phyloP scores from a whole-genome alignment of 306 rosid genomes.

The Castanospermum australe region DNA sequence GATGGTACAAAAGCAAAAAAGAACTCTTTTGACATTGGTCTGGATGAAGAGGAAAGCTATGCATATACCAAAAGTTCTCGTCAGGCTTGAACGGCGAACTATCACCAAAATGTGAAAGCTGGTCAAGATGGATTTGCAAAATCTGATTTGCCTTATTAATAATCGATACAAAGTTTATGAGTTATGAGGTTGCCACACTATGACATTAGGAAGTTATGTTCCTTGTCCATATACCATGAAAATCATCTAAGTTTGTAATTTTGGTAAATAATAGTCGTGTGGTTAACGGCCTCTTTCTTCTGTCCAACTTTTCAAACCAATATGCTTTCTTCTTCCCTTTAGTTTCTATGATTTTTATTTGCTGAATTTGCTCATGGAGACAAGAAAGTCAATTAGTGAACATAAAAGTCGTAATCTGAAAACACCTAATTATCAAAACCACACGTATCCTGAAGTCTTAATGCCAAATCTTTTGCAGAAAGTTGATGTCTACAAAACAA shows the following conservation, averaged over 20 bases:
- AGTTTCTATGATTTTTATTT: not conserved
- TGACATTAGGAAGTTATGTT: constrained; percentile 5
- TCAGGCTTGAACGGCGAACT: not conserved
- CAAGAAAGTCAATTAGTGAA: constrained; percentile 8
- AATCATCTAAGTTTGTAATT: constrained; percentile 11
- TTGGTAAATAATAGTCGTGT: not conserved
- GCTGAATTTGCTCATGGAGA: not conserved
- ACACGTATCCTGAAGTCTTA: constrained; percentile 24
- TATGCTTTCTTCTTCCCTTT: not conserved
- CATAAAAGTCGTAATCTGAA: constrained; percentile 3
- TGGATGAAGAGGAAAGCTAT: constrained; percentile 18
- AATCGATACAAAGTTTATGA: constrained; percentile 10
- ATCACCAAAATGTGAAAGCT: constrained; percentile 38
- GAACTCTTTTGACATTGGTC: constrained; percentile 5
- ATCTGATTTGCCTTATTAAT: constrained; percentile 29
- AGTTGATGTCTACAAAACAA: constrained; percentile 26
- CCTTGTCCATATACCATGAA: not conserved
- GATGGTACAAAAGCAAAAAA: constrained; percentile 38
- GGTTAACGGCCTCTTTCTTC: not conserved
- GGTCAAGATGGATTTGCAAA: constrained; percentile 8
- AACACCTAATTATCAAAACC: constrained; percentile 14
- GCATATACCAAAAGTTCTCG: constrained; percentile 10
- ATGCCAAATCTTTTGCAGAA: constrained; percentile 24
- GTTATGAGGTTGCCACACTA: not conserved
- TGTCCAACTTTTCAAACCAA: not conserved